Percentiles rank a stretch among this genome's conserved stretches.
Conservation (phyloP, 2,329 filamentous ascomycete genomes). For the Fusarium secorum region DNA sequence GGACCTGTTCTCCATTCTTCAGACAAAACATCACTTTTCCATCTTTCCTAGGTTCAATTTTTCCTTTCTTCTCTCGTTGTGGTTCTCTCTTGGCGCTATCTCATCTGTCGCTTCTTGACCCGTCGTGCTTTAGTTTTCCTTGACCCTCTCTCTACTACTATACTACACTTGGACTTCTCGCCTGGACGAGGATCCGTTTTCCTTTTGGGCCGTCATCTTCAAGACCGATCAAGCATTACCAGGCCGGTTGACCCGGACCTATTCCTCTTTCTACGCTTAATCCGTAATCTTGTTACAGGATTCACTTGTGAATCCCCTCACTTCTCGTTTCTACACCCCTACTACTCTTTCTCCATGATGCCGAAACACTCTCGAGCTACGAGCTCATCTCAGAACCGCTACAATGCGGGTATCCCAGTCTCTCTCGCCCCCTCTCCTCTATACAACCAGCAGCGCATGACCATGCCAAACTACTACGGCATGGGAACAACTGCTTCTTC, state of each 20-base stretch:
- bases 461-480: constrained; percentile 53
- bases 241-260: constrained; percentile 42
- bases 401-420: constrained; percentile 47
- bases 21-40: constrained; percentile 32
- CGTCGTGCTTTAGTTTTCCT: constrained; percentile 26
- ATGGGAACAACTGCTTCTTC: constrained; percentile 48
- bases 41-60: constrained; percentile 15
- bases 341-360: constrained; percentile 46
- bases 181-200: constrained; percentile 31
- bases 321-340: constrained; percentile 17
- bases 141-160: constrained; percentile 25
- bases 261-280: constrained; percentile 37
- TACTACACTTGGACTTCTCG: constrained; percentile 23
- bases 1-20: constrained; percentile 36
- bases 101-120: constrained; percentile 38
- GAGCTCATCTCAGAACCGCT: constrained; percentile 46
- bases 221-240: constrained; percentile 33
- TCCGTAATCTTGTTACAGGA: constrained; percentile 39
- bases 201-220: constrained; percentile 27
- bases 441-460: constrained; percentile 53
- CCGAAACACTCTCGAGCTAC: constrained; percentile 55
- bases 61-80: constrained; percentile 35
- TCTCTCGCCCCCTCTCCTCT: constrained; percentile 54
- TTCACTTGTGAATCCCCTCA: constrained; percentile 23
- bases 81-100: constrained; percentile 42